Percentiles rank a stretch among this genome's conserved stretches.
phyloP scores from a whole-genome alignment of 1,284 basidiomycete species.

The Malassezia restricta region DNA sequence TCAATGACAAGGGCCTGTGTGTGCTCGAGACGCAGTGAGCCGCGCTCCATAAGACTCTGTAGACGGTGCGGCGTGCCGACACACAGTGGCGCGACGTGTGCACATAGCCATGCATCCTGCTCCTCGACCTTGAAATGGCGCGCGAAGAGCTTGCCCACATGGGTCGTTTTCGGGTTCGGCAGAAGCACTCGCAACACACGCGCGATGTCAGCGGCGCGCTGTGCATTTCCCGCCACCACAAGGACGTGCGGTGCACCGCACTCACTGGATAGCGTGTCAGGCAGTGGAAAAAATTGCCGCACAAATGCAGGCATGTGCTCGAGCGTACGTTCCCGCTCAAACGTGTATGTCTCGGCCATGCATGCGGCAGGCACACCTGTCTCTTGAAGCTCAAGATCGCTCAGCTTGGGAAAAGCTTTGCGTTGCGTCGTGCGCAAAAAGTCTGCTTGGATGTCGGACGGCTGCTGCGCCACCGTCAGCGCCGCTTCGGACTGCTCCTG shows the following conservation, averaged over 20 bases:
- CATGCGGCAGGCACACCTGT: conserved; percentile 16
- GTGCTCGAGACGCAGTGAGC: conserved; percentile 23
- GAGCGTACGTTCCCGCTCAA: not conserved
- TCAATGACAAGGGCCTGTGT: conserved; percentile 28
- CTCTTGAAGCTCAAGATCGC: conserved; percentile 34
- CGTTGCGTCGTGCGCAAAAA: conserved; percentile 26
- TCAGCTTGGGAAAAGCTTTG: conserved; percentile 26
- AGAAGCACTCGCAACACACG: conserved; percentile 22
- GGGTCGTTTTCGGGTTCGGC: conserved; percentile 3
- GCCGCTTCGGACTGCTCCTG: not conserved
- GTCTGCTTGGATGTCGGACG: conserved; percentile 35
- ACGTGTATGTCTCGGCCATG: conserved; percentile 4
- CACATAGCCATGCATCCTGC: conserved; percentile 29
- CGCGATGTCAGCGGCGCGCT: conserved; percentile 33
- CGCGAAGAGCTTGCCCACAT: conserved; percentile 39
- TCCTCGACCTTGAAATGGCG: conserved; percentile 40
- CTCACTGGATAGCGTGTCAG: not conserved
- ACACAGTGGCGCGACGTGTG: conserved; percentile 27
- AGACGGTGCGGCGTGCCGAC: conserved; percentile 37
- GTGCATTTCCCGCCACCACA: conserved; percentile 36
- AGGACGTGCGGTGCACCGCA: conserved; percentile 20
- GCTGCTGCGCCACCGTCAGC: conserved; percentile 10
- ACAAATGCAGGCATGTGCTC: conserved; percentile 8
- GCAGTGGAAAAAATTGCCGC: conserved; percentile 1
- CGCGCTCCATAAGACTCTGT: conserved; percentile 21